Percentiles rank a stretch among this genome's conserved stretches.
phyloP scores from a whole-genome alignment of 2,329 filamentous ascomycete genomes.

The Orbilia blumenaviensis region DNA sequence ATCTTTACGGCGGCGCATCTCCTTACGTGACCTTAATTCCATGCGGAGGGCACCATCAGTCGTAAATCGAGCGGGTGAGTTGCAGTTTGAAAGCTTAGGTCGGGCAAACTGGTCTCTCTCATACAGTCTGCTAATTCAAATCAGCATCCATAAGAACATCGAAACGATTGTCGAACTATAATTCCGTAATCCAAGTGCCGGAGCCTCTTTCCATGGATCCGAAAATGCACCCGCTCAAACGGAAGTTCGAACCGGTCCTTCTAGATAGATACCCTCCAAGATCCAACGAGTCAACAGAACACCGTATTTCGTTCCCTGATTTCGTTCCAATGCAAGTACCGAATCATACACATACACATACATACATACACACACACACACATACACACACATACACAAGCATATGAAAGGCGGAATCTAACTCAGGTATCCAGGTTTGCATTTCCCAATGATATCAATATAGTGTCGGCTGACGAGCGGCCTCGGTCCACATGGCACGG shows the following conservation, averaged over 20 bases:
- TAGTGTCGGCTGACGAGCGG: constrained; percentile 92
- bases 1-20: constrained; percentile 83
- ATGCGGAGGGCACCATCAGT: constrained; percentile 83
- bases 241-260: constrained; percentile 93
- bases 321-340: constrained; percentile 82
- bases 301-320: constrained; percentile 88
- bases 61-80: constrained; percentile 75
- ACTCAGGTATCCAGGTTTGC: constrained; percentile 70
- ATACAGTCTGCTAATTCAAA: constrained; percentile 12
- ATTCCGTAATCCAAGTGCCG: constrained; percentile 93
- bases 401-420: neutral
- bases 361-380: too few relatives aligned
- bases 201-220: constrained; percentile 89
- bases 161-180: constrained; percentile 93
- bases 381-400: neutral
- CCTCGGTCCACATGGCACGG: constrained; percentile 98
- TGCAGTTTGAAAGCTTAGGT: constrained; percentile 21
- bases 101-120: constrained; percentile 9
- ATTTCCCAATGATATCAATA: constrained; percentile 96
- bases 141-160: constrained; percentile 78
- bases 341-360: neutral
- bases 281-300: constrained; percentile 80
- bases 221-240: constrained; percentile 93
- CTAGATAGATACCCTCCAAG: constrained; percentile 90
- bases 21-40: constrained; percentile 93